Percentiles rank a stretch among this genome's conserved stretches.
These are phyloP conservation scores for Linaria vulgaris DNA, from an alignment of 257 asterid species.

Conservation along the genomic window DNA sequence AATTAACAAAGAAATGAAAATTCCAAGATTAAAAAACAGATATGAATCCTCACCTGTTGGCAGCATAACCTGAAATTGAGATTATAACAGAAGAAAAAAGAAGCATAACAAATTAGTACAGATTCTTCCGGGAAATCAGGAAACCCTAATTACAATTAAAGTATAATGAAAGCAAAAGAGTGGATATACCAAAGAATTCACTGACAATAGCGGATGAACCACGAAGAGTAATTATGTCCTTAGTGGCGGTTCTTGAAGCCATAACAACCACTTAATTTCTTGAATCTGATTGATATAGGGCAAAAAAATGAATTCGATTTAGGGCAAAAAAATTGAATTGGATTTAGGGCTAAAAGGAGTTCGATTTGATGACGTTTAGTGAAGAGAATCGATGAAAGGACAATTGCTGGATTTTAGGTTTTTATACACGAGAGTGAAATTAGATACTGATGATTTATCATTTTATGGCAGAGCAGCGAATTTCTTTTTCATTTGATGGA, in stretches of 20 bases:
- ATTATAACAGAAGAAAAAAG: too few relatives aligned
- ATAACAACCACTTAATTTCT: constrained; percentile 32
- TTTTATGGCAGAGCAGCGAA: not conserved
- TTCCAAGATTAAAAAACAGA: not conserved
- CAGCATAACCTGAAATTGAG: constrained; percentile 74
- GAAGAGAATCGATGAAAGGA: not conserved
- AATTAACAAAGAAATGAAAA: not conserved
- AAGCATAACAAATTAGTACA: constrained; percentile 25
- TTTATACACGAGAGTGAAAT: too few relatives aligned
- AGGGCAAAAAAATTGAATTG: not conserved
- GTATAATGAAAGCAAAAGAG: not conserved
- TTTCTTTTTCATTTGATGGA: not conserved
- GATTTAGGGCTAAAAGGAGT: too few relatives aligned
- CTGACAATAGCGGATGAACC: constrained; percentile 92
- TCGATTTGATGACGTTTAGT: not conserved
- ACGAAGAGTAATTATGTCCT: constrained; percentile 87
- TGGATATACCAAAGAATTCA: constrained; percentile 81
- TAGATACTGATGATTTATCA: too few relatives aligned
- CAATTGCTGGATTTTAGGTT: not conserved
- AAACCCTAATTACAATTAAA: not conserved
- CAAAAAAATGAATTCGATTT: not conserved
- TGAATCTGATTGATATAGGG: not conserved
- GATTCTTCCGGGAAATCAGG: not conserved
- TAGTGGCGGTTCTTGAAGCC: constrained; percentile 78
- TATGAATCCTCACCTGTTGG: constrained; percentile 59